Evolutionary conservation across 1,284 basidiomycete species (phyloP).

Genomic region (Chondrostereum purpureum): DNA sequence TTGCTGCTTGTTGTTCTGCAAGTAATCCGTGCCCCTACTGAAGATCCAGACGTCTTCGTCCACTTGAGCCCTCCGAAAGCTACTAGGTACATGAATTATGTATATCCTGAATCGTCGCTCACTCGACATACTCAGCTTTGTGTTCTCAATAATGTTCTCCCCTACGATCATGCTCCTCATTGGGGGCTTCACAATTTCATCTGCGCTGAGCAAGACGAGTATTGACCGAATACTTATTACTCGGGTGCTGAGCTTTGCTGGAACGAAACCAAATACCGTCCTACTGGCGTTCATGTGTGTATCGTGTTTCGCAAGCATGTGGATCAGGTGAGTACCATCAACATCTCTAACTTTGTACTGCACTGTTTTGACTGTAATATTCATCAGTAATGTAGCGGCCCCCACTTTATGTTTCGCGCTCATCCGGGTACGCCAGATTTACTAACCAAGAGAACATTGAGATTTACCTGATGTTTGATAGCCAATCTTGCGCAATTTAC

Average conservation of each 20-base stretch:
- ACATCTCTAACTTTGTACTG: constrained; percentile 26
- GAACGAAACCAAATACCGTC: constrained; percentile 81
- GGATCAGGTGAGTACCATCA: constrained; percentile 88
- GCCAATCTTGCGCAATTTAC: constrained; percentile 92
- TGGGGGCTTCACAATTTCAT: constrained; percentile 97
- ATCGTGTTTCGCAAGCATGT: constrained; percentile 98
- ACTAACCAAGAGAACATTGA: too few species aligned
- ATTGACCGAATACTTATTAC: constrained; percentile 94
- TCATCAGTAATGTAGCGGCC: constrained; percentile 85
- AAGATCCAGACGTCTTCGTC: constrained; percentile 37
- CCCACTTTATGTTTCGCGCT: constrained; percentile 98
- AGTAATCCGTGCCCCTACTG: constrained; percentile 56
- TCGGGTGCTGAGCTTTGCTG: constrained; percentile 86
- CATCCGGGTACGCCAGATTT: constrained; percentile 80
- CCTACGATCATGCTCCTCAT: constrained; percentile 97
- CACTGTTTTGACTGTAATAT: too few species aligned
- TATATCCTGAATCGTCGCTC: not conserved
- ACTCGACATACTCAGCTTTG: constrained; percentile 39
- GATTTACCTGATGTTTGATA: too few species aligned
- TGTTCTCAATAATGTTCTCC: constrained; percentile 79
- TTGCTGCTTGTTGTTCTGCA: constrained; percentile 83
- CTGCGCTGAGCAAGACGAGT: constrained; percentile 94
- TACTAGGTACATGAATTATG: constrained; percentile 59
- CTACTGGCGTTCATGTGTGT: constrained; percentile 95
- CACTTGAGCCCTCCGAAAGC: constrained; percentile 66